These are phyloP conservation scores for Sclerotinia glacialis DNA, from an alignment of 2,329 filamentous ascomycete species.

Conservation along the genomic window DNA sequence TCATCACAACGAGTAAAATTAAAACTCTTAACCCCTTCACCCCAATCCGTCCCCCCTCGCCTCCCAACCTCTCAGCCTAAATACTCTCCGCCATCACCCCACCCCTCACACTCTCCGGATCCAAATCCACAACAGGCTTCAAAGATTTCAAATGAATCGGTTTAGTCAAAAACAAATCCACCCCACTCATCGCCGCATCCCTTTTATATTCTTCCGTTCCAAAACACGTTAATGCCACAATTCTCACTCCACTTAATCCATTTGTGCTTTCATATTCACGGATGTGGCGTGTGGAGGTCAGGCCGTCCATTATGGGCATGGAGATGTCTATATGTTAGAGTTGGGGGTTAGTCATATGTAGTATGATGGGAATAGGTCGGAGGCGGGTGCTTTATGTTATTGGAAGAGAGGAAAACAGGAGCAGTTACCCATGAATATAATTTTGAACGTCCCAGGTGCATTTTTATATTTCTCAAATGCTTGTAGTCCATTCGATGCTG, in stretches of 20 bases:
- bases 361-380: no score
- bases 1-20: no score
- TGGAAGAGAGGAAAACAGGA: neutral
- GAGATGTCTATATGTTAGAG: slow-evolving; percentile 45
- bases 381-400: no score
- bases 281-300: slow-evolving; percentile 48
- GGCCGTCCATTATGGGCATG: slow-evolving; percentile 54
- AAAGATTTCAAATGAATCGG: slow-evolving; percentile 41
- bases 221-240: slow-evolving; percentile 52
- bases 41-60: no score
- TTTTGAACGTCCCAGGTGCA: slow-evolving; percentile 26
- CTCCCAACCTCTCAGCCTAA: neutral
- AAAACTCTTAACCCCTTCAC: no score
- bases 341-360: no score
- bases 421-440: slow-evolving; percentile 39
- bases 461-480: slow-evolving; percentile 42
- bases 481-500: slow-evolving; percentile 46
- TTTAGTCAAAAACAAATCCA: slow-evolving; percentile 53
- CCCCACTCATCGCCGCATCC: slow-evolving; percentile 49
- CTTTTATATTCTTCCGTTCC: slow-evolving; percentile 47
- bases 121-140: slow-evolving; percentile 27
- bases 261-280: slow-evolving; percentile 46
- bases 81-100: neutral
- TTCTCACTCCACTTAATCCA: slow-evolving; percentile 42
- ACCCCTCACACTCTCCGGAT: slow-evolving; percentile 12